Evolutionary conservation across 768 basidiomycete species (phyloP).

Genomic region (Auricularia cornea): DNA sequence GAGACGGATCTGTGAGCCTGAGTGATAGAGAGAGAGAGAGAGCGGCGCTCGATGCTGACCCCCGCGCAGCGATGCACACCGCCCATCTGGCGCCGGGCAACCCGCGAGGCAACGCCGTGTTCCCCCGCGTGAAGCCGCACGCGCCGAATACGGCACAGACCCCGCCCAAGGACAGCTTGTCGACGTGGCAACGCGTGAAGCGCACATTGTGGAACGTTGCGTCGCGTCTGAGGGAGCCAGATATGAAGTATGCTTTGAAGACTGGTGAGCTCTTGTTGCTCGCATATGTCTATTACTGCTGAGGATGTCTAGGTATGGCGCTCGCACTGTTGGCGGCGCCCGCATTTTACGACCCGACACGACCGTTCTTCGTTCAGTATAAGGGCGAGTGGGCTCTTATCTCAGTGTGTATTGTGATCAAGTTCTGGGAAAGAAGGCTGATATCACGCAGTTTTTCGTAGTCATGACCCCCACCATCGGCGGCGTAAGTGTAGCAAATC

Average conservation of each 20-base stretch:
- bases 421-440: no score
- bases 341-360: slow-evolving; percentile 74
- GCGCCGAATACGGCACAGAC: slow-evolving; percentile 83
- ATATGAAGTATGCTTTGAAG: slow-evolving; percentile 83
- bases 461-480: slow-evolving; percentile 89
- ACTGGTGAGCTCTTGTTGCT: slow-evolving; percentile 32
- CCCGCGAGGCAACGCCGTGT: slow-evolving; percentile 45
- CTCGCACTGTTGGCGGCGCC: slow-evolving; percentile 77
- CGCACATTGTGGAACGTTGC: slow-evolving; percentile 70
- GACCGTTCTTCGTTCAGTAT: slow-evolving; percentile 71
- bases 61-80: neutral
- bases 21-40: no score
- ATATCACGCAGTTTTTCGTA: slow-evolving; percentile 79
- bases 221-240: slow-evolving; percentile 53
- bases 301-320: slow-evolving; percentile 41
- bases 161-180: slow-evolving; percentile 52
- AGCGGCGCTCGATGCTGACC: no score
- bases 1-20: slow-evolving; percentile 13
- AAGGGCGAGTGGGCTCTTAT: slow-evolving; percentile 95
- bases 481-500: slow-evolving; percentile 43
- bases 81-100: slow-evolving; percentile 33
- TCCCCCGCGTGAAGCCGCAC: slow-evolving; percentile 76
- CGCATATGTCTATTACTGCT: slow-evolving; percentile 13
- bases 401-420: slow-evolving; percentile 47
- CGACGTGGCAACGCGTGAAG: slow-evolving; percentile 51